Conservation (phyloP, 169 alveolate genomes). For the Sarcocystis neurona region DNA sequence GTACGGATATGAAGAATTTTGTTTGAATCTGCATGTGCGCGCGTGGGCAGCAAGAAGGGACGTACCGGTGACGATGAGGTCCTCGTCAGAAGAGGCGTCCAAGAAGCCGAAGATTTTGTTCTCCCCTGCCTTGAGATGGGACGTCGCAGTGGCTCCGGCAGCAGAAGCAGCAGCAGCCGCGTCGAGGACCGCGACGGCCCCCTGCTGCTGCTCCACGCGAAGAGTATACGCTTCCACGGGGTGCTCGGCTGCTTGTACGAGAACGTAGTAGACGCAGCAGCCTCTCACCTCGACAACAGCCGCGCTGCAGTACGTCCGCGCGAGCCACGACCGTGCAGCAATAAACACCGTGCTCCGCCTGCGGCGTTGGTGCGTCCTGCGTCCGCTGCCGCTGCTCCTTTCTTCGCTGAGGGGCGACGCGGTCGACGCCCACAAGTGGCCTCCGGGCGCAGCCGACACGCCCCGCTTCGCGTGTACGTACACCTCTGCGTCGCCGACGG, state of each 20-base stretch:
- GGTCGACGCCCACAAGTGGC: background rate
- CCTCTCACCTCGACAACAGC: background rate
- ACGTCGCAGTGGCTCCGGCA: background rate
- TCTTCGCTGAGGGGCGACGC: too few relatives aligned
- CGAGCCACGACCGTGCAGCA: background rate
- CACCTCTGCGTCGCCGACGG: slow-evolving; percentile 47
- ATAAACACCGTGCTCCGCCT: slow-evolving; percentile 3
- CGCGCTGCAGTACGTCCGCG: background rate
- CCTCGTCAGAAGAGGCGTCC: slow-evolving; percentile 3
- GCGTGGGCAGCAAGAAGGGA: too few relatives aligned
- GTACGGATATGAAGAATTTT: too few relatives aligned
- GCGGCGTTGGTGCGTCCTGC: too few relatives aligned
- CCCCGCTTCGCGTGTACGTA: slow-evolving; percentile 15
- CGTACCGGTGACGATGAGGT: background rate
- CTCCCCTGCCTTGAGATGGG: background rate
- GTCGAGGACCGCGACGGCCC: background rate
- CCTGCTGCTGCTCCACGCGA: background rate
- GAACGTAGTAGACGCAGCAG: background rate
- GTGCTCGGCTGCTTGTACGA: slow-evolving; percentile 1
- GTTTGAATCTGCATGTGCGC: too few relatives aligned
- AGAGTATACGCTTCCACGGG: slow-evolving; percentile 33
- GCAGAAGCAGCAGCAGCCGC: too few relatives aligned
- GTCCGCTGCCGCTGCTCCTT: too few relatives aligned
- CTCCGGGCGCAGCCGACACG: background rate
- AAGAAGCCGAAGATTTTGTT: background rate